These are phyloP conservation scores for Pichia kudriavzevii DNA, from an alignment of 1,139 yeast species.

Conservation along the genomic window DNA sequence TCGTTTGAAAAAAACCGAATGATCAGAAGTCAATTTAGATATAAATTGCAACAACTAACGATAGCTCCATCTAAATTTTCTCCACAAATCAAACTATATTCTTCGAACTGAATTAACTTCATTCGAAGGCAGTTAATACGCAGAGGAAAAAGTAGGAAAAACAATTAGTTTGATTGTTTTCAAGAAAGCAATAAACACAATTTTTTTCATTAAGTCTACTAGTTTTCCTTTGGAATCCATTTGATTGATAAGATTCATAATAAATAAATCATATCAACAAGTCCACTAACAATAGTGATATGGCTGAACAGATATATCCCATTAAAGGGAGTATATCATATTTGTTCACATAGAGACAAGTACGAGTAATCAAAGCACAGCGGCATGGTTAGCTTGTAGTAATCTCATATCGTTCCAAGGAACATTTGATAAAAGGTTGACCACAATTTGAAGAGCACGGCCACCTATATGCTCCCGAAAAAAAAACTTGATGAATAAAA, in stretches of 20 bases:
- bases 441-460: too few relatives aligned
- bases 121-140: slow-evolving; percentile 24
- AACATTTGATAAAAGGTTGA: slow-evolving; percentile 16
- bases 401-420: slow-evolving; percentile 19
- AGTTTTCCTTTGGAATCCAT: slow-evolving; percentile 28
- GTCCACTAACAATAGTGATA: slow-evolving; percentile 9
- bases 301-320: slow-evolving; percentile 7
- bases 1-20: slow-evolving; percentile 6
- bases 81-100: slow-evolving; percentile 12
- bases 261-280: slow-evolving; percentile 4
- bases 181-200: slow-evolving; percentile 6
- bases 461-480: too few relatives aligned
- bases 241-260: slow-evolving; percentile 24
- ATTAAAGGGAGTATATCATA: slow-evolving; percentile 21
- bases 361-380: too few relatives aligned
- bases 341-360: slow-evolving; percentile 23
- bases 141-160: slow-evolving; percentile 27
- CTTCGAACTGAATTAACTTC: slow-evolving; percentile 26
- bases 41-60: slow-evolving; percentile 1
- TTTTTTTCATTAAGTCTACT: slow-evolving; percentile 9
- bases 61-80: slow-evolving; percentile 8
- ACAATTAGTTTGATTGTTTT: slow-evolving; percentile 2
- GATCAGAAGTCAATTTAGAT: not conserved
- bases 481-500: too few relatives aligned
- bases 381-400: slow-evolving; percentile 21